Evolutionary conservation across 2,329 filamentous ascomycete species (phyloP), one percentile per base, ranked within the genome.

Genomic region (Diaporthe amygdali): DNA sequence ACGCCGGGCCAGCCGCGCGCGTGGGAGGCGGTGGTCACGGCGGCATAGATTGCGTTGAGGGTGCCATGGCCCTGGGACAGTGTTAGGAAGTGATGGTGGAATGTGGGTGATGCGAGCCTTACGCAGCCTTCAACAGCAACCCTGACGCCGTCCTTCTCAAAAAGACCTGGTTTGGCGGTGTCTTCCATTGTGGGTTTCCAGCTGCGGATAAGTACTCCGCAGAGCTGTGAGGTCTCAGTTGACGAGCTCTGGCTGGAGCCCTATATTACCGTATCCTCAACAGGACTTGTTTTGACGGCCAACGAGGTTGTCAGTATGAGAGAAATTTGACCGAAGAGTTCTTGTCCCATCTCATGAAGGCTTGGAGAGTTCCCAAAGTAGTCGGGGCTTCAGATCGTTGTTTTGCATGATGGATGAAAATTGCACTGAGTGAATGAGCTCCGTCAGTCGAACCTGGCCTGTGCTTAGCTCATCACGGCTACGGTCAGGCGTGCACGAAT

Each of bases 1-100:
- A 98, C 90, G 41, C 88, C 90, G 74, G 93, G 86, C 95, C 96
- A 98, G 30, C 88, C 88, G 76, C 93, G 93, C 55, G 88, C 84
- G 74, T 90, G 85, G 80, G 92, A 94, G 12, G 94, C 88, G 74
- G 89, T 86, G 49, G 88, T 84, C 32, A 97, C 89, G 1, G 94
- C 92, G 1, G 92, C 90, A 81, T 98, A 99, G 76, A 99, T 98
- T 70, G 94, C 93, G 79, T 98, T 89, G 66, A 99, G 89, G 0
- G 92, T 94, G 74, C 96, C 96, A 83, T 99, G 96, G 71, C 96
- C 96, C 94, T 96, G 71, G 7, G 10, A n/a, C 14, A 22, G 12
- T 17, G 37, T 44, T 27, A 47, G 52, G 7, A 22, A 10, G 22
- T 25, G 30, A 22, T 41, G 52, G 39, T 39, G 25, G 14, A 15